Conservation (phyloP, 1,284 basidiomycete genomes). For the Moesziomyces parantarcticus region DNA sequence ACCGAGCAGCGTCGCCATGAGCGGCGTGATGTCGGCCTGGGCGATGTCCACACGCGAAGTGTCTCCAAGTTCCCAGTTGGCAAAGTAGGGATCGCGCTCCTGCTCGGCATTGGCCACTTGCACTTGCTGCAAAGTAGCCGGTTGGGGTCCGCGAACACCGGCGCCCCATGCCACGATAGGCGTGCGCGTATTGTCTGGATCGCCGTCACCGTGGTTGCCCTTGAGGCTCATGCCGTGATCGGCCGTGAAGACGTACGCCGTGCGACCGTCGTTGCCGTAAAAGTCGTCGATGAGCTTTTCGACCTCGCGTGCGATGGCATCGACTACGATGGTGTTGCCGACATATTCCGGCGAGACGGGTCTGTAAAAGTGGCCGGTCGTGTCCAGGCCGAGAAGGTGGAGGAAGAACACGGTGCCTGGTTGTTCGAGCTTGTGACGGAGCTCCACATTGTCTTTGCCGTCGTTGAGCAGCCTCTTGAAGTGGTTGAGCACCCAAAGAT, state of each 20-base stretch:
- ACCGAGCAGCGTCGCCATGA: conserved; percentile 73
- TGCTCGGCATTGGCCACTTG: conserved; percentile 5
- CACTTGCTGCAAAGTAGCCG: conserved; percentile 11
- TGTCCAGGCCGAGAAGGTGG: conserved; percentile 85
- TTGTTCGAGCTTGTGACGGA: conserved; percentile 71
- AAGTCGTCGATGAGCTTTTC: conserved; percentile 76
- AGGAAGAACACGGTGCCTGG: conserved; percentile 80
- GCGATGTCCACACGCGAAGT: conserved; percentile 73
- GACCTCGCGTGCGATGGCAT: conserved; percentile 78
- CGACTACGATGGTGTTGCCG: conserved; percentile 83
- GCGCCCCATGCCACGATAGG: conserved; percentile 86
- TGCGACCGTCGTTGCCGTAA: conserved; percentile 73
- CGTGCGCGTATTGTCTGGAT: conserved; percentile 87
- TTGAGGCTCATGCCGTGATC: conserved; percentile 91
- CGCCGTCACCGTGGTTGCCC: conserved; percentile 89
- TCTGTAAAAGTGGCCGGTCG: conserved; percentile 86
- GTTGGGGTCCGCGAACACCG: conserved; percentile 69
- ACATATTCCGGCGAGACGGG: conserved; percentile 91
- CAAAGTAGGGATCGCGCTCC: conserved; percentile 47
- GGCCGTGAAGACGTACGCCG: conserved; percentile 84
- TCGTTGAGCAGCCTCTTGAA: conserved; percentile 71
- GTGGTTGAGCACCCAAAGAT: conserved; percentile 82
- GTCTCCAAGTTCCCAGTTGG: conserved; percentile 53
- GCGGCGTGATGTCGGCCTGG: conserved; percentile 83
- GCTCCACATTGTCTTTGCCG: conserved; percentile 57